phyloP scores from a whole-genome alignment of 2,329 filamentous ascomycete species.

The Laburnicola sp. region DNA sequence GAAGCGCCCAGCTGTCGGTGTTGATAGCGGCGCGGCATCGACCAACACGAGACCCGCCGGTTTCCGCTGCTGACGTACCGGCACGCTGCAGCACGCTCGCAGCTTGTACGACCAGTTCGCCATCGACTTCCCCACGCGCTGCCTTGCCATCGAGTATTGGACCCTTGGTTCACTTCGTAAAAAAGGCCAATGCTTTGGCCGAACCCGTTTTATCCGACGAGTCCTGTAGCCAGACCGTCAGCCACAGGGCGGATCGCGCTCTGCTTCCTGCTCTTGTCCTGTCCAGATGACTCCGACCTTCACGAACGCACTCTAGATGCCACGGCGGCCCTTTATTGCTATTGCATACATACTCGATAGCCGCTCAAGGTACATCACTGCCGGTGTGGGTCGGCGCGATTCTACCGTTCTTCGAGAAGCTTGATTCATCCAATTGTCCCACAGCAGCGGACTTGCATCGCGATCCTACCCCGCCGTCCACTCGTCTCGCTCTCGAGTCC shows the following conservation, averaged over 20 bases:
- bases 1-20: too few species aligned
- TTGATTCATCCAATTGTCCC: neutral
- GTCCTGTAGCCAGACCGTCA: slow-evolving; percentile 10
- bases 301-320: slow-evolving; percentile 27
- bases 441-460: slow-evolving; percentile 3
- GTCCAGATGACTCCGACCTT: slow-evolving; percentile 17
- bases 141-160: too few species aligned
- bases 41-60: too few species aligned
- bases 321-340: slow-evolving; percentile 19
- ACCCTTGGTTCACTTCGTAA: too few species aligned
- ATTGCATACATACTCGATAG: slow-evolving; percentile 15
- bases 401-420: slow-evolving; percentile 32
- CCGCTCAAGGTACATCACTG: slow-evolving; percentile 21
- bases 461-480: slow-evolving; percentile 16
- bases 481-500: slow-evolving; percentile 6
- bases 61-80: too few species aligned
- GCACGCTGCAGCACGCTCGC: too few species aligned
- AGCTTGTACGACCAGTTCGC: too few species aligned
- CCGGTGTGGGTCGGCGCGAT: slow-evolving; percentile 18
- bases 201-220: slow-evolving; percentile 3
- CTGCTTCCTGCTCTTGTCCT: slow-evolving; percentile 20
- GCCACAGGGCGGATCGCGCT: slow-evolving; percentile 19
- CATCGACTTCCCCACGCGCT: too few species aligned
- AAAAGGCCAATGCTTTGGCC: too few species aligned
- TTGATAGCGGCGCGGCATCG: too few species aligned